phyloP scores from a whole-genome alignment of 164 flowering plant genomes.

The Tetracentron sinense region DNA sequence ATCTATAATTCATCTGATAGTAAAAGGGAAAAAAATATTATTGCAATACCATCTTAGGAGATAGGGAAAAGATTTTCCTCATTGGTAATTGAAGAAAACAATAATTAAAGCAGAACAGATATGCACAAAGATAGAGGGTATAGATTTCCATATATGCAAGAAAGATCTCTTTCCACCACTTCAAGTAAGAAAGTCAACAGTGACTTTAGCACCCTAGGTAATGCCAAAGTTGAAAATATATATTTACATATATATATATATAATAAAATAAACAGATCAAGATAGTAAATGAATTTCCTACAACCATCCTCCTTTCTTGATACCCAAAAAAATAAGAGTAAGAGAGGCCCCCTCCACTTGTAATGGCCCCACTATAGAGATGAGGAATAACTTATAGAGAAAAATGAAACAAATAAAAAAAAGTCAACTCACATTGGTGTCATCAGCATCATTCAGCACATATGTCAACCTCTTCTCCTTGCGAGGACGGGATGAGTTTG shows the following conservation, averaged over 20 bases:
- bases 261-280: background rate
- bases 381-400: background rate
- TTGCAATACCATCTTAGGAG: background rate
- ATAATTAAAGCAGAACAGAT: too few relatives aligned
- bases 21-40: background rate
- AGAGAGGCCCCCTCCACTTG: background rate
- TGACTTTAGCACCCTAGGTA: background rate
- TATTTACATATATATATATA: too few relatives aligned
- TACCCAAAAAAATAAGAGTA: background rate
- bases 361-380: background rate
- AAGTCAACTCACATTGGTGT: conserved; percentile 51
- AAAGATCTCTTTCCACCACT: background rate
- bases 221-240: background rate
- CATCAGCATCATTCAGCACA: conserved; percentile 77
- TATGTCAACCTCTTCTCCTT: conserved; percentile 93
- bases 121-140: background rate
- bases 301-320: background rate
- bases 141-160: too few relatives aligned
- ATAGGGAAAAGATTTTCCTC: too few relatives aligned
- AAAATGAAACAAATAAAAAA: background rate
- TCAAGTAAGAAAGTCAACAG: background rate
- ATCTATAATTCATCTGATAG: background rate
- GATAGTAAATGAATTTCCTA: too few relatives aligned
- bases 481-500: conserved; percentile 69
- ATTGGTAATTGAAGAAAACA: too few relatives aligned